Base-by-base conservation (phyloP, 306 rosid species). In the Chamaecrista fasciculata region DNA sequence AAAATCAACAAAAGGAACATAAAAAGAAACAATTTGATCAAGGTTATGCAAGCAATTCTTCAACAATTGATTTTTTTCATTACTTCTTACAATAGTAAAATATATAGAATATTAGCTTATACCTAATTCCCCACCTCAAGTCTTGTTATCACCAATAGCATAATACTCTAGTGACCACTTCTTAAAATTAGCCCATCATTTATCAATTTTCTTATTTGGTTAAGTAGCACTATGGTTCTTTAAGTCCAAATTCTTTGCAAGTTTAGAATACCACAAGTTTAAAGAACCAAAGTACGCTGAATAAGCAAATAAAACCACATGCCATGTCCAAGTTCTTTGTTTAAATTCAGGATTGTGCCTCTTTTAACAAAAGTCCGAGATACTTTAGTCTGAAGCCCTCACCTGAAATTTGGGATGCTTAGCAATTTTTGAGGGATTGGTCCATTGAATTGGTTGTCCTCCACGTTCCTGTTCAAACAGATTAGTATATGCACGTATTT, bases 381-480 rank as follows among this genome's bases (percentile, higher is more conserved):
- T 37, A 39, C 47, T 70, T 56, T 14, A 67, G 66, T 50, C 42
- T 60, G 29, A 46, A 74, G 66, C 21, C 63, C 78, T 69, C 69
- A 95, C 99, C 83, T 83, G 79, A 95, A 87, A 58, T 25, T 75
- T 55, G 99, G 88, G 73, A 95, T 91, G 82, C 59, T 80, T 63
- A 85, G 79, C 84, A 95, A 61, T 86, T 95, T 95, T 60, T 74
- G 88, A 50, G 99, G 97, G 78, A 95, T 85, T 55, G 97, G 91
- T 67, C 99, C 99, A 61, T 72, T 11, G 58, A 95, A 95, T 67
- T 78, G 88, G 64, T 95, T 95, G 79, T 91, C 75, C 82, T 89
- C 96, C 24, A 95, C 48, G 81, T 95, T 88, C 96, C 99, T 95
- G 92, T 72, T 76, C 85, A 80, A 70, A 73, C 67, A 77, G 49